A percentile compares a stretch with the other conserved stretches of the same genome.
phyloP scores from a whole-genome alignment of 2,329 filamentous ascomycete species.

The Hymenoscyphus scutula region DNA sequence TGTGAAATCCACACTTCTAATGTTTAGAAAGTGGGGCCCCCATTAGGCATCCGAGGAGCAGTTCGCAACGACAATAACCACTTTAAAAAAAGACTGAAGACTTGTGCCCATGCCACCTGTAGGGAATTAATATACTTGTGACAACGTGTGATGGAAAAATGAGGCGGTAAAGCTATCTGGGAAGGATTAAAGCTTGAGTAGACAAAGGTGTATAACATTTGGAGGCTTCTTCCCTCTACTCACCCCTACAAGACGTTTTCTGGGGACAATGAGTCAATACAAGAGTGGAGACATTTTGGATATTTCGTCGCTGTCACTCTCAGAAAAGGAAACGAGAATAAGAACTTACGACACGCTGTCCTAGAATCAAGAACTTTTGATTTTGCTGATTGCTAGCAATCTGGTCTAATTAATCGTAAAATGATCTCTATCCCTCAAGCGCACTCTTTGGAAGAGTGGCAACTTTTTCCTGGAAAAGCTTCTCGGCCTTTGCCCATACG shows the following conservation, averaged over 20 bases:
- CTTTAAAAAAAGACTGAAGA: too few relatives aligned
- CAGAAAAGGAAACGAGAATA: not conserved
- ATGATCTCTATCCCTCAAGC: constrained; percentile 4
- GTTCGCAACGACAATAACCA: too few relatives aligned
- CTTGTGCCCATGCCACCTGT: not conserved
- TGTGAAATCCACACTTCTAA: too few relatives aligned
- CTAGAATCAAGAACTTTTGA: not conserved
- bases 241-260: not conserved
- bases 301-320: not conserved
- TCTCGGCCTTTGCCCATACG: constrained; percentile 85
- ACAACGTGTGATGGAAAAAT: not conserved
- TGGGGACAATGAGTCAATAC: not conserved
- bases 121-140: not conserved
- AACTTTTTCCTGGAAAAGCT: constrained; percentile 82
- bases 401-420: constrained; percentile 4
- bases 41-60: too few relatives aligned
- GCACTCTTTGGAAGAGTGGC: constrained; percentile 54
- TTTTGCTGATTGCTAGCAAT: not conserved
- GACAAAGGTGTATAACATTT: not conserved
- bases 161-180: not conserved
- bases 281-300: not conserved
- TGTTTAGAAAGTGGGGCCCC: too few relatives aligned
- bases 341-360: not conserved
- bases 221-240: not conserved
- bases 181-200: not conserved